phyloP scores from a whole-genome alignment of 2,329 filamentous ascomycete species.

The Neonectria coccinea region DNA sequence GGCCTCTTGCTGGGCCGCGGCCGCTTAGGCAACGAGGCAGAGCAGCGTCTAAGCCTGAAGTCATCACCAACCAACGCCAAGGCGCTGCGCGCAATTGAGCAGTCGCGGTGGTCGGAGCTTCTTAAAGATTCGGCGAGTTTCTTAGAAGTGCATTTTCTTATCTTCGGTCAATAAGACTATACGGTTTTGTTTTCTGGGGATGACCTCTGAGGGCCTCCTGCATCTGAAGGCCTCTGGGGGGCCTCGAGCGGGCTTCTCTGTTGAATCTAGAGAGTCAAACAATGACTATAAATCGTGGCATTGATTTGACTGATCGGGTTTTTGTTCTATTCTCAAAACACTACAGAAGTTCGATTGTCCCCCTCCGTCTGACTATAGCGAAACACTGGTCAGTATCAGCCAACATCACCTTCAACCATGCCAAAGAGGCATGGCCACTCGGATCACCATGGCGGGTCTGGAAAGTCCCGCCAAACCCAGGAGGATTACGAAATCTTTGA shows the following conservation, averaged over 20 bases:
- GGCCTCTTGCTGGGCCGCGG: conserved; percentile 27
- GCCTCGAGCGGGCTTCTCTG: not conserved
- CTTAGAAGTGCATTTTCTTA: conserved; percentile 1
- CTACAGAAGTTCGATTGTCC: not conserved
- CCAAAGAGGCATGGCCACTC: conserved; percentile 31
- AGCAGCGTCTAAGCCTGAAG: conserved; percentile 13
- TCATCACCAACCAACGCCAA: conserved; percentile 18
- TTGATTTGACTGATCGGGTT: too few relatives aligned
- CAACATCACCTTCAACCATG: conserved; percentile 23
- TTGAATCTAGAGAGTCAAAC: too few relatives aligned
- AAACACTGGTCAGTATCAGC: not conserved
- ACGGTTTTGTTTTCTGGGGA: not conserved
- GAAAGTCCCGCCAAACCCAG: conserved; percentile 22
- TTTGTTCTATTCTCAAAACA: not conserved
- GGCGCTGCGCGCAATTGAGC: conserved; percentile 5
- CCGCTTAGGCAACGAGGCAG: conserved; percentile 30
- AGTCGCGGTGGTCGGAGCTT: not conserved
- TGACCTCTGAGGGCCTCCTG: not conserved
- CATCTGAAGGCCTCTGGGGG: not conserved
- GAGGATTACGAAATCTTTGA: conserved; percentile 33
- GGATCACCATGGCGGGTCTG: conserved; percentile 27
- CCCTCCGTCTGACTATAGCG: not conserved
- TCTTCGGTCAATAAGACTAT: not conserved
- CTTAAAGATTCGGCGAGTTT: not conserved
- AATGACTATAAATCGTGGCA: not conserved